Conservation (phyloP, 164 flowering plant species). For the Stephania japonica region DNA sequence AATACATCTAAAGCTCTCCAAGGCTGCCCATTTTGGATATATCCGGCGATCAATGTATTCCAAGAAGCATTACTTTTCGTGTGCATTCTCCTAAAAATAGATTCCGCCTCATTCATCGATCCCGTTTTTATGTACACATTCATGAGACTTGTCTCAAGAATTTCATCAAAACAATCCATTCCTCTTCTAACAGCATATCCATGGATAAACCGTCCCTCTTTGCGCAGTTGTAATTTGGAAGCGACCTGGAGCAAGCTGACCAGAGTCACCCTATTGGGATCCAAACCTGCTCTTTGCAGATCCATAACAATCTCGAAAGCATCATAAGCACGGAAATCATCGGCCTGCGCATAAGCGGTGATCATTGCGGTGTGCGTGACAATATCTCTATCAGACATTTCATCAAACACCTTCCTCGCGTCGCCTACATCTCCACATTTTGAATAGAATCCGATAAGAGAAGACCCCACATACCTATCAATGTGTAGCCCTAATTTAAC, state of each 20-base stretch:
- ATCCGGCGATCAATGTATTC: slow-evolving; percentile 39
- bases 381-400: slow-evolving; percentile 39
- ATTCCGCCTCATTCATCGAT: slow-evolving; percentile 16
- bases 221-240: slow-evolving; percentile 21
- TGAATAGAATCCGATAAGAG: slow-evolving; percentile 30
- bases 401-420: slow-evolving; percentile 44
- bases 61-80: slow-evolving; percentile 25
- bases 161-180: slow-evolving; percentile 34
- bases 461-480: slow-evolving; percentile 41
- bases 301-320: slow-evolving; percentile 30
- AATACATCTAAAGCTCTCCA: slow-evolving; percentile 31
- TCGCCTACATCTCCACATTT: slow-evolving; percentile 23
- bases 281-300: slow-evolving; percentile 38
- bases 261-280: slow-evolving; percentile 54
- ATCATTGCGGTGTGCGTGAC: slow-evolving; percentile 46
- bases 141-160: slow-evolving; percentile 41
- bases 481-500: slow-evolving; percentile 34
- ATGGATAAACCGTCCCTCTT: slow-evolving; percentile 35
- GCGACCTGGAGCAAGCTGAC: slow-evolving; percentile 58
- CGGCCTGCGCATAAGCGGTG: slow-evolving; percentile 36
- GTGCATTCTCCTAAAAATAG: slow-evolving; percentile 19
- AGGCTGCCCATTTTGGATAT: slow-evolving; percentile 30
- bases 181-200: slow-evolving; percentile 45
- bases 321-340: slow-evolving; percentile 21
- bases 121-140: slow-evolving; percentile 53